Evolutionary conservation across 495 filamentous ascomycete genomes (phyloP).

Genomic region (Baudoinia panamericana): DNA sequence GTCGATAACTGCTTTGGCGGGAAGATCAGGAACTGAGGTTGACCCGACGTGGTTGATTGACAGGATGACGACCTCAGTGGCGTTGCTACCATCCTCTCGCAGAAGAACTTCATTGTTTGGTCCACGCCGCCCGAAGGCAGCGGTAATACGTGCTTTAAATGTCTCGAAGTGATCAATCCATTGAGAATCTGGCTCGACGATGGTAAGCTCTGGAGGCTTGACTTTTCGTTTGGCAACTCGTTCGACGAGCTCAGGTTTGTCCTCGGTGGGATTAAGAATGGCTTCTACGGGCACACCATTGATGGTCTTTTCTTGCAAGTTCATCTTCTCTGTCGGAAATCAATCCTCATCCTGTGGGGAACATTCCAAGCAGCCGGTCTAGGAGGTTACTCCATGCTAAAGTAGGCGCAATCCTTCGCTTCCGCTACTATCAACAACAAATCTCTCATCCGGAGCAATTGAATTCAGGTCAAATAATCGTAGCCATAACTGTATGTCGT

Average conservation of each 20-base stretch:
- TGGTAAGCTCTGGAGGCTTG: slow-evolving; percentile 20
- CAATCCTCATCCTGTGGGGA: too few relatives aligned
- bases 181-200: slow-evolving; percentile 32
- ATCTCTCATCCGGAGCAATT: too few relatives aligned
- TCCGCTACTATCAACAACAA: too few relatives aligned
- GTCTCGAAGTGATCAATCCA: slow-evolving; percentile 32
- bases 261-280: slow-evolving; percentile 3
- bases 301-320: too few relatives aligned
- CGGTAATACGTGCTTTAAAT: slow-evolving; percentile 26
- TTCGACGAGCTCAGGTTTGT: slow-evolving; percentile 12
- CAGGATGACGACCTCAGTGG: slow-evolving; percentile 15
- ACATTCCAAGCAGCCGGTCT: too few relatives aligned
- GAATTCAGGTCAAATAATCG: too few relatives aligned
- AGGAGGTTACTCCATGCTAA: too few relatives aligned
- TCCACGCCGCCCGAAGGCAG: slow-evolving; percentile 28
- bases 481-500: too few relatives aligned
- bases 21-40: slow-evolving; percentile 38
- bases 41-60: slow-evolving; percentile 35
- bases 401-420: too few relatives aligned
- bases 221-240: slow-evolving; percentile 14
- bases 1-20: slow-evolving; percentile 39
- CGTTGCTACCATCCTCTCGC: background rate
- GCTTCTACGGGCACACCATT: slow-evolving; percentile 16
- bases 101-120: slow-evolving; percentile 1
- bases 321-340: too few relatives aligned